These are phyloP conservation scores for Rhododendron ferrugineum DNA, from an alignment of 148 eudicot species.

Conservation along the genomic window DNA sequence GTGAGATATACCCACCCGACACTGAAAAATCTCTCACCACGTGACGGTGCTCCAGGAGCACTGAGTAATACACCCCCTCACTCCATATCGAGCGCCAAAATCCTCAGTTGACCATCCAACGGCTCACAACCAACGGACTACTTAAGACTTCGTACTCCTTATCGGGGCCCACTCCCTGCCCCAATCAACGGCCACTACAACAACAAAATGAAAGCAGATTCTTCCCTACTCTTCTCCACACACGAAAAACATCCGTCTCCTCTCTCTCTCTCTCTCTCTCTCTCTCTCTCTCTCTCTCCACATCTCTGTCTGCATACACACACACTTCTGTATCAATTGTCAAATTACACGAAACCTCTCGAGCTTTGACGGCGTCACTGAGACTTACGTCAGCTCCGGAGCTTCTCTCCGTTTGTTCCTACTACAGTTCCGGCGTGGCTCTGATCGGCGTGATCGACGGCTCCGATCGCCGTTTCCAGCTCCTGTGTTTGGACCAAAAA, in stretches of 20 bases:
- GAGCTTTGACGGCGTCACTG: not conserved
- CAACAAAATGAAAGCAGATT: not conserved
- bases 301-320: not conserved
- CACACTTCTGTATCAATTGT: not conserved
- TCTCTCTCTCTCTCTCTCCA: not conserved
- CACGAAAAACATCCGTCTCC: not conserved
- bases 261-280: not conserved
- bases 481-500: not conserved
- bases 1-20: no score
- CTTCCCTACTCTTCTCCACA: constrained; percentile 3
- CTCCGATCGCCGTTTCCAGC: constrained; percentile 1
- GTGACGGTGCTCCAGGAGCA: no score
- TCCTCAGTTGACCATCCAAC: not conserved
- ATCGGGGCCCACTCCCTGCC: not conserved
- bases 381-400: not conserved
- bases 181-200: not conserved
- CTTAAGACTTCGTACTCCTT: not conserved
- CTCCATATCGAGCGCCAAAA: not conserved
- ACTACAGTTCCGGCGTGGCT: constrained; percentile 6
- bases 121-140: not conserved
- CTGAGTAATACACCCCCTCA: not conserved
- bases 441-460: constrained; percentile 12
- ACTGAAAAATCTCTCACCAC: no score
- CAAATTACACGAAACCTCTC: not conserved
- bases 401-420: not conserved